phyloP scores from a whole-genome alignment of 2,329 filamentous ascomycete species.

The Davidsoniella neocaledoniae region DNA sequence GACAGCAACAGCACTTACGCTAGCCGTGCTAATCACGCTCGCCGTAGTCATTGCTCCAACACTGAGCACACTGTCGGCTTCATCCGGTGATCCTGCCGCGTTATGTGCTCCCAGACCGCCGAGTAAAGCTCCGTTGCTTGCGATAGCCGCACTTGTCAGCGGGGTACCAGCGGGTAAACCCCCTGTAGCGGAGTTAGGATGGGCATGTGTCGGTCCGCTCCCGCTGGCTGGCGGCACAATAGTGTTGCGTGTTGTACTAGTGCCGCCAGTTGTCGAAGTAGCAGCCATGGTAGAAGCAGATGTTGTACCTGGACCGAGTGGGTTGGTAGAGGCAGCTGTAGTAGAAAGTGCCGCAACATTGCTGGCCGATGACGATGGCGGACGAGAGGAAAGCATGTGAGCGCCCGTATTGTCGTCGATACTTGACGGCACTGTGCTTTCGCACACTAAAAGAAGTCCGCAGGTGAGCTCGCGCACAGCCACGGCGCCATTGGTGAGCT shows the following conservation, averaged over 20 bases:
- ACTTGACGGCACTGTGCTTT: constrained; percentile 26
- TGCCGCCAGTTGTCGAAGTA: not conserved
- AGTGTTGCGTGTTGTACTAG: too few species aligned
- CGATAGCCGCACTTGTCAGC: constrained; percentile 5
- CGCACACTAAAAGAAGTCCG: constrained; percentile 44
- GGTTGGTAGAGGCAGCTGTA: not conserved
- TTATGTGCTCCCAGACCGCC: constrained; percentile 15
- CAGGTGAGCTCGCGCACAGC: constrained; percentile 41
- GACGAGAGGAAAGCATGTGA: not conserved
- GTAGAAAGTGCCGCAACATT: not conserved
- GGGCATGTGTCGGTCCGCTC: too few species aligned
- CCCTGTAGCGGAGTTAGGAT: constrained; percentile 12
- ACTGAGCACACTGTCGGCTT: constrained; percentile 31
- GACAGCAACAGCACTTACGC: constrained; percentile 26
- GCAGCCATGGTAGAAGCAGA: not conserved
- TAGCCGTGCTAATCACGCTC: constrained; percentile 23
- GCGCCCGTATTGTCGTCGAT: too few species aligned
- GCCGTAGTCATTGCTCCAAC: constrained; percentile 28
- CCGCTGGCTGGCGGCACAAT: too few species aligned
- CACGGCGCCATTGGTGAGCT: constrained; percentile 41
- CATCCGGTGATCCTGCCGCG: constrained; percentile 22
- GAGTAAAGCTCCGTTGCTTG: constrained; percentile 18
- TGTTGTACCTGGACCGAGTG: not conserved
- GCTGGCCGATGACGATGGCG: not conserved
- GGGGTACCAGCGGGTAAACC: constrained; percentile 13